Evolutionary conservation across 2,329 filamentous ascomycete genomes (phyloP), one percentile per base, ranked within the genome.

Genomic region (Cladosporium sp.): DNA sequence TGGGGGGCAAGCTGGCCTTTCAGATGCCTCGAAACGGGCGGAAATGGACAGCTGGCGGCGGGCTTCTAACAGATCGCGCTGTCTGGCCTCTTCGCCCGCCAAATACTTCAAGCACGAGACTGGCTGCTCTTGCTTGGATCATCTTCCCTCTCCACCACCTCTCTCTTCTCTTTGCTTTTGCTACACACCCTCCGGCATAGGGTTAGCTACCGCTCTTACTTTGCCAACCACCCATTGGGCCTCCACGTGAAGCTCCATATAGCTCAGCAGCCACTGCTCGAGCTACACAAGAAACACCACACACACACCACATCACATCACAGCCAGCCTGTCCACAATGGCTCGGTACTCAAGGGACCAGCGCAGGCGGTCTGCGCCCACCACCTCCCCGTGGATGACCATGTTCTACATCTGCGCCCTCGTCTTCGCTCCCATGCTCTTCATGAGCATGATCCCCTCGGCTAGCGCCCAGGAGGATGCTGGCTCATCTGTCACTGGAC

Each of bases 331-430:
- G 61, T 39, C 39, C 58, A 66, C 61, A 63, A 71, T 71, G 69
- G 69, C 67, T 63, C 60, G 69, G 62, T 70, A 68, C 62, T 70
- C 68, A 40, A 62, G 68, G 56, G 67, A 70, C 59, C 68, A 66
- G 61, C 60, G 61, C 56, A 57, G 63, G 58, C 60, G 63, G 61
- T 51, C 55, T 22, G 28, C 48, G 48, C 56, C 64, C 32, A 45
- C 62, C 28, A 61, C 66, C 37, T 70, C 68, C 44, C 62, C 69
- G 54, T 97, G 83, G 91, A 91, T 84, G 79, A 84, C 94, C 74
- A 80, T 96, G 77, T 87, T 92, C 79, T 97, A 96, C 81, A 88
- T 97, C 70, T 85, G 91, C 73, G 85, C 96, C 64, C 85, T 97
- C 65, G 90, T 99, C 70, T 85, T 86, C 69, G 83, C 89, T 64